Evolutionary conservation across 352 stramenopile genomes (phyloP), one percentile per base, ranked within the genome.

Genomic region (Pythium brassicae): DNA sequence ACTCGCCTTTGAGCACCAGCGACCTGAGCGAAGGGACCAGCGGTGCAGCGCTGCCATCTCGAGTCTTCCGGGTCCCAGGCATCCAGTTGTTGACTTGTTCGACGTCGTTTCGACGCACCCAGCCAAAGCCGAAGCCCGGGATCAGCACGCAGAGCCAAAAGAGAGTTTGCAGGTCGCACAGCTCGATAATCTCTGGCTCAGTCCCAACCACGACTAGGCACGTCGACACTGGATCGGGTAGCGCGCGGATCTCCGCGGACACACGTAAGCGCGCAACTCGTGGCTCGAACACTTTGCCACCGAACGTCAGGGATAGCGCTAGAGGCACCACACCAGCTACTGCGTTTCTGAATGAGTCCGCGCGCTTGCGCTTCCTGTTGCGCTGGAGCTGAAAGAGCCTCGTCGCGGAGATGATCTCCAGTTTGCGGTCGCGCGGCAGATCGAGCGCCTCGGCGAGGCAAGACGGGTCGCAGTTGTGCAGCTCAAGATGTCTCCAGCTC

Each of bases 381-480:
- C 10, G 32, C n/a, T 22, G 42, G 27, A 52, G 19, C 15, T 22
- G 5, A 22, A 32, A 34, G 20, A 53, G 29, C 10, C 22, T 27
- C 26, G 26, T 34, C 26, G 7, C 26, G 3, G 39, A 57, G 5
- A 57, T 19, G 26, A 57, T 20, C 22, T 59, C 46, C 23, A 51
- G 12, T 20, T 22, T 35, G 26, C 46, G 46, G 29, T 52, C 43
- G 27, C 22, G 53, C 32, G 49, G 44, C 32, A 59, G 15, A 19
- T 27, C 8, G 8, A 52, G 26, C 15, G 45, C 43, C 17, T 59
- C 53, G 11, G 20, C 43, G 20, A 59, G 29, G 19, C 49, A 27
- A 14, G 32, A 23, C 26, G 46, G 46, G 26, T 59, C 42, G 42
- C 40, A 51, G 53, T 59, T 59, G 23, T 43, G 43, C 43, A 59